phyloP scores from a whole-genome alignment of 768 basidiomycete species.

The Xerocomus potaroensis region DNA sequence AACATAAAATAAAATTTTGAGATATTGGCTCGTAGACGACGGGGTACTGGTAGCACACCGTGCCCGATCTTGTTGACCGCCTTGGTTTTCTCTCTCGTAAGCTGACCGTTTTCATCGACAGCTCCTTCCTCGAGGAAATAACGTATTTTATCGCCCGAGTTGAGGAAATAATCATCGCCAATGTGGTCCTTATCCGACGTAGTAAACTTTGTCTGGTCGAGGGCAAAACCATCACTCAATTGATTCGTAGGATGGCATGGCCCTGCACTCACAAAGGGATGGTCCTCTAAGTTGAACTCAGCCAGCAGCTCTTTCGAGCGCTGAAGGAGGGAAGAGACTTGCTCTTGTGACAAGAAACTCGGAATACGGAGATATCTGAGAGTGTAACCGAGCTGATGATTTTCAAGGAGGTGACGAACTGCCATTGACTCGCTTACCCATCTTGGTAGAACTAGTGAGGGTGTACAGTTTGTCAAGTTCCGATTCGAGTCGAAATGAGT shows the following conservation, averaged over 20 bases:
- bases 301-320: conserved; percentile 74
- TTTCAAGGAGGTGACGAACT: not conserved
- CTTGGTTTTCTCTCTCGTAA: conserved; percentile 65
- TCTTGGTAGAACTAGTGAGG: conserved; percentile 53
- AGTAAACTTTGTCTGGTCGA: conserved; percentile 78
- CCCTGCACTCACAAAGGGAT: conserved; percentile 74
- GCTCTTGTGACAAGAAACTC: conserved; percentile 58
- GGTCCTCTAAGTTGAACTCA: conserved; percentile 72
- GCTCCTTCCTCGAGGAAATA: conserved; percentile 94
- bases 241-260: not conserved
- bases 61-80: conserved; percentile 96
- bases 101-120: conserved; percentile 60
- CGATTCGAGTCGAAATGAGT: too few species aligned
- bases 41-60: conserved; percentile 40
- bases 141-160: conserved; percentile 90
- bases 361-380: conserved; percentile 76
- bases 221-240: not conserved
- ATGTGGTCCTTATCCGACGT: conserved; percentile 71
- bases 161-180: conserved; percentile 91
- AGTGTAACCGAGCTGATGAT: not conserved
- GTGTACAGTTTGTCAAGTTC: too few species aligned
- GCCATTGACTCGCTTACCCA: conserved; percentile 40
- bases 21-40: not conserved
- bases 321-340: conserved; percentile 56
- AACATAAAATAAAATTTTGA: too few species aligned